These are phyloP conservation scores for Solanum dulcamara DNA, from an alignment of 257 asterid species.

Conservation along the genomic window DNA sequence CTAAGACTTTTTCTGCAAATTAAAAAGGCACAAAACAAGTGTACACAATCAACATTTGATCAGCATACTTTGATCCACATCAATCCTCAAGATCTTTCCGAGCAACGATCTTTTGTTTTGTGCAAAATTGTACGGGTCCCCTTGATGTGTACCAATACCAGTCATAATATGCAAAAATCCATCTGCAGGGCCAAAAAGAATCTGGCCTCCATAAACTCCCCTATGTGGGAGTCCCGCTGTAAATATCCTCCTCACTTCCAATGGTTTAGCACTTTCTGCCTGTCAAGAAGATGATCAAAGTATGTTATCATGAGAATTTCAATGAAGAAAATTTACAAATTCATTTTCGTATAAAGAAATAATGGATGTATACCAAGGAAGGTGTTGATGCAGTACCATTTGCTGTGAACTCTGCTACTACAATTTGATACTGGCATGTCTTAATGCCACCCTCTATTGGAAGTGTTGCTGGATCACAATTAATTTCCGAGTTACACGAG, in stretches of 20 bases:
- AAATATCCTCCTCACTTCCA: slow-evolving; percentile 70
- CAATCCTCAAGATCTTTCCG: slow-evolving; percentile 89
- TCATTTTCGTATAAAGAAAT: background rate
- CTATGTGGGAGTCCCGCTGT: slow-evolving; percentile 85
- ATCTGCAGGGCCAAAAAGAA: slow-evolving; percentile 83
- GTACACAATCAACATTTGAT: background rate
- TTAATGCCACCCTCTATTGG: slow-evolving; percentile 44
- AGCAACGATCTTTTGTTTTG: slow-evolving; percentile 88
- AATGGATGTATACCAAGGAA: slow-evolving; percentile 30
- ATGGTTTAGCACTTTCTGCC: slow-evolving; percentile 55
- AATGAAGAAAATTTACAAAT: background rate
- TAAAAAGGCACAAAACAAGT: background rate
- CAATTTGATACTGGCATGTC: slow-evolving; percentile 74
- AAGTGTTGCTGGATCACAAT: slow-evolving; percentile 55
- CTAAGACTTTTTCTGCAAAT: background rate
- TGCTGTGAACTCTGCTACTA: slow-evolving; percentile 64
- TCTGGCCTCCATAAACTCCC: slow-evolving; percentile 74
- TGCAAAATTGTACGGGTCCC: slow-evolving; percentile 74
- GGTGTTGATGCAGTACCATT: slow-evolving; percentile 47
- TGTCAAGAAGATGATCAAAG: slow-evolving; percentile 6
- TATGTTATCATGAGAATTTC: background rate
- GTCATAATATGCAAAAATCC: slow-evolving; percentile 84
- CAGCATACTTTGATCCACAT: slow-evolving; percentile 44
- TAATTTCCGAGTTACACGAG: slow-evolving; percentile 60
- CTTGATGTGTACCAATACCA: slow-evolving; percentile 78